phyloP scores from a whole-genome alignment of 352 stramenopile genomes.

The Phytophthora podocarpi region DNA sequence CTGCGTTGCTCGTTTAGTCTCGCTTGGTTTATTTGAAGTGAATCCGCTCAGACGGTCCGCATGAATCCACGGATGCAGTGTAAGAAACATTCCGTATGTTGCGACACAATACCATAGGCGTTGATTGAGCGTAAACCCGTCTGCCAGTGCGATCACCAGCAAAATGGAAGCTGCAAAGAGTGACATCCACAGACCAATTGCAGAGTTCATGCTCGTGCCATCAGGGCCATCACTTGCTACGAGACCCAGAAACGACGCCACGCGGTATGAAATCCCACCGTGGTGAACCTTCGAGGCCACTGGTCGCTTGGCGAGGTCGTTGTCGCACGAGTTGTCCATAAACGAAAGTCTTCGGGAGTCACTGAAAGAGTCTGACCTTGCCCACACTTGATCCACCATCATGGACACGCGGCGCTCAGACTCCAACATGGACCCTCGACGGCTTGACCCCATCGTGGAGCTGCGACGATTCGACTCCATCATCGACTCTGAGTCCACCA shows the following conservation, averaged over 20 bases:
- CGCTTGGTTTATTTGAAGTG: neutral
- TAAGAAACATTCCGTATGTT: conserved; percentile 59
- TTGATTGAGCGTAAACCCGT: conserved; percentile 51
- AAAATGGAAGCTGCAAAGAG: conserved; percentile 56
- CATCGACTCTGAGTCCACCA: conserved; percentile 10
- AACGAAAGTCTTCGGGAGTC: conserved; percentile 27
- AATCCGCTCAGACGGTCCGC: neutral
- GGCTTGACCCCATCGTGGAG: conserved; percentile 22
- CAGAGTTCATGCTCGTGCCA: conserved; percentile 33
- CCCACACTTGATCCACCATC: conserved; percentile 41
- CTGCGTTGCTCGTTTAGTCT: neutral
- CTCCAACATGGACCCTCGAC: conserved; percentile 38
- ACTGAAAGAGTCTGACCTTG: conserved; percentile 27
- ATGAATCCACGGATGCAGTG: conserved; percentile 62
- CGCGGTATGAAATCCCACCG: conserved; percentile 21
- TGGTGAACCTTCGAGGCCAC: neutral
- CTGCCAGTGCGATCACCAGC: conserved; percentile 46
- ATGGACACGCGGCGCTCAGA: conserved; percentile 39
- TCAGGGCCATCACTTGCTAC: conserved; percentile 17
- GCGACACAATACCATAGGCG: conserved; percentile 48
- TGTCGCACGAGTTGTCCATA: conserved; percentile 25
- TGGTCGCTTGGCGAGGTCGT: conserved; percentile 10
- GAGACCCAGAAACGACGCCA: conserved; percentile 35
- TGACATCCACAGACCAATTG: conserved; percentile 65
- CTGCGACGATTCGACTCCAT: conserved; percentile 18